These are phyloP conservation scores for Nothophytophthora sp. DNA, from an alignment of 352 stramenopile genomes.

Conservation along the genomic window DNA sequence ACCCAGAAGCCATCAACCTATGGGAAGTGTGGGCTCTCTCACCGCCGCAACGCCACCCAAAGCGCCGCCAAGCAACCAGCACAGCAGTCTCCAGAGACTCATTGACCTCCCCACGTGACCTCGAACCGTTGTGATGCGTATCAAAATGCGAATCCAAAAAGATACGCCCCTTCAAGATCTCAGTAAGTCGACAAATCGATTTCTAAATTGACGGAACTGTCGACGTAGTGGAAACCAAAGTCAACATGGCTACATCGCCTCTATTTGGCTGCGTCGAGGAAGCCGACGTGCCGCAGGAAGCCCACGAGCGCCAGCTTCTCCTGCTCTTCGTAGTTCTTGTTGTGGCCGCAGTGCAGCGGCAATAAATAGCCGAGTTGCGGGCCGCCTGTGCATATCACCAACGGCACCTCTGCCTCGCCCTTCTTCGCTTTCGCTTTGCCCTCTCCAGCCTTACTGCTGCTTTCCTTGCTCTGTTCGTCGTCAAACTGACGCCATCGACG, in stretches of 20 bases:
- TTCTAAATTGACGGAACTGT: no score
- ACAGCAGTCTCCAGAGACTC: slow-evolving; percentile 3
- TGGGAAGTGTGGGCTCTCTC: slow-evolving; percentile 15
- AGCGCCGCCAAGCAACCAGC: background rate
- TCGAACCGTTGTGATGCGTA: slow-evolving; percentile 7
- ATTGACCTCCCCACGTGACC: slow-evolving; percentile 6
- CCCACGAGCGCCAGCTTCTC: slow-evolving; percentile 70
- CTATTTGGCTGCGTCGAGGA: slow-evolving; percentile 29
- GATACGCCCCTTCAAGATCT: slow-evolving; percentile 23
- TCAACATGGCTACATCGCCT: slow-evolving; percentile 10
- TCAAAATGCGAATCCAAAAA: slow-evolving; percentile 14
- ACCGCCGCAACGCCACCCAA: background rate
- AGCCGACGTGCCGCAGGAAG: slow-evolving; percentile 54
- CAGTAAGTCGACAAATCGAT: no score
- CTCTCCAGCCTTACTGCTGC: slow-evolving; percentile 6
- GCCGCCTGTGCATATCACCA: slow-evolving; percentile 37
- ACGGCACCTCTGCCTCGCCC: slow-evolving; percentile 14
- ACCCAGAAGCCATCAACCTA: slow-evolving; percentile 5
- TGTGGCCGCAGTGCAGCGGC: slow-evolving; percentile 82
- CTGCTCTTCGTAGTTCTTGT: slow-evolving; percentile 78
- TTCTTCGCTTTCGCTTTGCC: slow-evolving; percentile 1
- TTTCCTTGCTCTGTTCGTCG: slow-evolving; percentile 10
- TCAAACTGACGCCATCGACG: slow-evolving; percentile 55
- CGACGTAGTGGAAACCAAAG: slow-evolving; percentile 2
- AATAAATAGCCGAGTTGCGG: slow-evolving; percentile 56